phyloP scores from a whole-genome alignment of 345 rosid species.

The Citrus glauca region DNA sequence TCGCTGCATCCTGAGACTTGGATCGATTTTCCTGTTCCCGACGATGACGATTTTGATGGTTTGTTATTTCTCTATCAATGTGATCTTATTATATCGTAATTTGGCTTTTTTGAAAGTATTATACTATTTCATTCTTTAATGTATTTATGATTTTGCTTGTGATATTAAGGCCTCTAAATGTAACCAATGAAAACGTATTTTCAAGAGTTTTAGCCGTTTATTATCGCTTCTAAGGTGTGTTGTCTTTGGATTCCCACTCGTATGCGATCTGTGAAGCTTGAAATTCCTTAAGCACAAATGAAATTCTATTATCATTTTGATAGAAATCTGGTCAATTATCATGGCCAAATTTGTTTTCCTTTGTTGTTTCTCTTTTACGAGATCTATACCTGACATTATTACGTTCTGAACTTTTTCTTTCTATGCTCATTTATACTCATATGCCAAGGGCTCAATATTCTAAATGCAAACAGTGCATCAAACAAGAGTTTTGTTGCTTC shows the following conservation, averaged over 20 bases:
- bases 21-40: constrained; percentile 81
- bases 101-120: background rate
- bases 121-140: background rate
- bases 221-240: too few relatives aligned
- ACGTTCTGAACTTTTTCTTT: background rate
- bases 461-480: background rate
- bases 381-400: background rate
- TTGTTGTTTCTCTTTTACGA: background rate
- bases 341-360: background rate
- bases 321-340: background rate
- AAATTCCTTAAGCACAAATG: background rate
- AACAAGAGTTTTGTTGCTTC: background rate
- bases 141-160: background rate
- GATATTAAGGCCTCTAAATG: too few relatives aligned
- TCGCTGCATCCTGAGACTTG: constrained; percentile 97
- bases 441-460: background rate
- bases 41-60: constrained; percentile 72
- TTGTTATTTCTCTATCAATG: background rate
- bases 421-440: background rate
- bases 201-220: too few relatives aligned
- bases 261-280: background rate
- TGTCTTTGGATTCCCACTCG: too few relatives aligned
- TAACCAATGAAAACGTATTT: too few relatives aligned
- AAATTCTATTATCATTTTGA: background rate
- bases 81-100: background rate